Base-by-base conservation (phyloP, 495 filamentous ascomycete genomes). In the Penicillium coffeae region DNA sequence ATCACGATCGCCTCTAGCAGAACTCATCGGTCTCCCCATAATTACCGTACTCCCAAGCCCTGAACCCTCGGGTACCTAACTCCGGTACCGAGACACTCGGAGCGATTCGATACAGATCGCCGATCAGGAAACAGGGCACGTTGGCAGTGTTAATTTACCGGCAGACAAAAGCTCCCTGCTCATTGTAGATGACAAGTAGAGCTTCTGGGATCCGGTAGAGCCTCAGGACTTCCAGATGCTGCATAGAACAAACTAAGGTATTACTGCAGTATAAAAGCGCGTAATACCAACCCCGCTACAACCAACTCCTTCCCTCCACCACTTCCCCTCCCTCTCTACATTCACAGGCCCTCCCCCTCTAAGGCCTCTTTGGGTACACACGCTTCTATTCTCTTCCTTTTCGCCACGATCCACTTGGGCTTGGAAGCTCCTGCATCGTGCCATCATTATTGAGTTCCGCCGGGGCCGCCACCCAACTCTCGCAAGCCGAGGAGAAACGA, bases 121-220 rank as follows among this genome's bases (percentile, higher is more conserved):
- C 54, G 40, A 56, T 56, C 45, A 48, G 45, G 54, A 33, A 56
- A 52, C 27, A 37, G 39, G 45, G 45, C 54, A 56, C 48, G 48
- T 18, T n/a, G n/a, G n/a, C n/a, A n/a, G n/a, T n/a, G n/a, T n/a
- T n/a, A n/a, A n/a, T n/a, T n/a, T 40, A 30, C 30, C 34, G 18
- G 33, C 15, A 19, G 5, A 32, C 12, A 33, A 36, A 35, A 42
- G 35, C 35, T 37, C 12, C 15, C 13, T 37, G 35, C 6, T 19
- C 38, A 16, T 40, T 37, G 13, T 15, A 33, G 12, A 15, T 14
- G 21, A 9, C 40, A 5, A 14, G 30, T 16, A n/a, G 32, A 16
- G 4, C 30, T n/a, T 14, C 8, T 49, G n/a, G n/a, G n/a, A n/a
- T n/a, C n/a, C n/a, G n/a, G 19, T 49, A 49, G 6, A 48, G 35